Conservation (phyloP, 805 yeast species). For the Wickerhamomyces alni region DNA sequence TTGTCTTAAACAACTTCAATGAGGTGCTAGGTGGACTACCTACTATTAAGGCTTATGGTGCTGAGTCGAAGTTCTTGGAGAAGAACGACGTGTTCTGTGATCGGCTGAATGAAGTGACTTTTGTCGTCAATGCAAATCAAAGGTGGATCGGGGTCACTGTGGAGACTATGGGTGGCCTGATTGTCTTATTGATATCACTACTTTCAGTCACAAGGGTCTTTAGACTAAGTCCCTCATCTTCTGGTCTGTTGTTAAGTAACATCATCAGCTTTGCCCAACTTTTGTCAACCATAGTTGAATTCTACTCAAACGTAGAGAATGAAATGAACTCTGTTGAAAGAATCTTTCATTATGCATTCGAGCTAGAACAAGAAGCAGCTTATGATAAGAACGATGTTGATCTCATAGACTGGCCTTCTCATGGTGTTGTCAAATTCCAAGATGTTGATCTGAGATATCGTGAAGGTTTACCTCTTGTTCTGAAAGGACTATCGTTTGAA, state of each 20-base stretch:
- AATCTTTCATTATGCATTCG: slow-evolving; percentile 56
- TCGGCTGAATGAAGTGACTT: slow-evolving; percentile 61
- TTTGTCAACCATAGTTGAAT: slow-evolving; percentile 50
- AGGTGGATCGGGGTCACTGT: slow-evolving; percentile 63
- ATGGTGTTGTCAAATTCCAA: slow-evolving; percentile 44
- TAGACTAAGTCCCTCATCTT: slow-evolving; percentile 49
- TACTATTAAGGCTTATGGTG: slow-evolving; percentile 54
- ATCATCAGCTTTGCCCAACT: slow-evolving; percentile 46
- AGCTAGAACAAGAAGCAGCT: slow-evolving; percentile 64
- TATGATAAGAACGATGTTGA: slow-evolving; percentile 34
- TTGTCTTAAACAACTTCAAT: slow-evolving; percentile 62
- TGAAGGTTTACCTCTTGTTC: slow-evolving; percentile 44
- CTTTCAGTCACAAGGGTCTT: slow-evolving; percentile 55
- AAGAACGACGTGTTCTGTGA: slow-evolving; percentile 43
- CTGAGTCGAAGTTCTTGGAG: slow-evolving; percentile 35
- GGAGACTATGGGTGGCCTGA: slow-evolving; percentile 42
- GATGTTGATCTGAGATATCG: slow-evolving; percentile 46
- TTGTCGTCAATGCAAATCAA: slow-evolving; percentile 53
- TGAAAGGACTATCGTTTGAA: slow-evolving; percentile 37
- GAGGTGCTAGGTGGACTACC: slow-evolving; percentile 61
- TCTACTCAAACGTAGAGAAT: slow-evolving; percentile 56
- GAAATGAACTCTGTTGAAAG: slow-evolving; percentile 71
- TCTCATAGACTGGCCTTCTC: slow-evolving; percentile 29
- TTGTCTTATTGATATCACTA: slow-evolving; percentile 48
- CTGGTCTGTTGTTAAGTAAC: slow-evolving; percentile 63